phyloP scores from a whole-genome alignment of 75 land plant species.

The Cunninghamia lanceolata region DNA sequence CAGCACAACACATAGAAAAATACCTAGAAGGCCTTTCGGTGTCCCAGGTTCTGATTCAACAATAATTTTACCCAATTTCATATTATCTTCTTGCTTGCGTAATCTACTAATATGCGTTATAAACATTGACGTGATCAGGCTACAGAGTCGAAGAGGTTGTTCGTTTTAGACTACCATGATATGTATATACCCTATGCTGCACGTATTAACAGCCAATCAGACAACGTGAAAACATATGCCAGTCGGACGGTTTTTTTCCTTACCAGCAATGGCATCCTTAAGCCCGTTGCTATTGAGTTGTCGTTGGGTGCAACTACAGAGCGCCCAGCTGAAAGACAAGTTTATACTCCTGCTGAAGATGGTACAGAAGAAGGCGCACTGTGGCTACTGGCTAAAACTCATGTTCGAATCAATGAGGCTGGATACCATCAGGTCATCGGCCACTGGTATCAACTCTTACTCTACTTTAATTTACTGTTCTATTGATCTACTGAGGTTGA shows the following conservation, averaged over 20 bases:
- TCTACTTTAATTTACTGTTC: too few relatives aligned
- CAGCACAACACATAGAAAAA: slow-evolving; percentile 43
- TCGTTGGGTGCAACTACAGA: slow-evolving; percentile 41
- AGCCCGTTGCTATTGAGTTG: slow-evolving; percentile 68
- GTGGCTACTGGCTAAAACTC: slow-evolving; percentile 75
- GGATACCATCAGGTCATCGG: slow-evolving; percentile 59
- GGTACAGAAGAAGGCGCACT: slow-evolving; percentile 34
- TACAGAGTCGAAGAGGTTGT: slow-evolving; percentile 39
- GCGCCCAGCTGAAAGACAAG: slow-evolving; percentile 28
- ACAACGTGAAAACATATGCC: slow-evolving; percentile 45
- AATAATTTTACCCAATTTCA: too few relatives aligned
- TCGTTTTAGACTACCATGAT: slow-evolving; percentile 70
- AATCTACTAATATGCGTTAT: too few relatives aligned
- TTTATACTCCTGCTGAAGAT: slow-evolving; percentile 34
- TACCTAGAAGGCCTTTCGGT: slow-evolving; percentile 55
- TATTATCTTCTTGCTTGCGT: too few relatives aligned
- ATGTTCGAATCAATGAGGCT: slow-evolving; percentile 62
- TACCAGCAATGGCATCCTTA: slow-evolving; percentile 35
- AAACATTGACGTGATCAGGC: slow-evolving; percentile 31
- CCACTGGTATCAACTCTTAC: too few relatives aligned
- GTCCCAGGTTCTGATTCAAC: slow-evolving; percentile 32
- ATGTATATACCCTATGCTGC: slow-evolving; percentile 46
- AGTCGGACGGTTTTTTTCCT: slow-evolving; percentile 53
- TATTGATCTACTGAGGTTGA: too few relatives aligned
- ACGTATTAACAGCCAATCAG: slow-evolving; percentile 35